Base-by-base conservation (phyloP, 768 basidiomycete genomes). In the Dioszegia crocea region DNA sequence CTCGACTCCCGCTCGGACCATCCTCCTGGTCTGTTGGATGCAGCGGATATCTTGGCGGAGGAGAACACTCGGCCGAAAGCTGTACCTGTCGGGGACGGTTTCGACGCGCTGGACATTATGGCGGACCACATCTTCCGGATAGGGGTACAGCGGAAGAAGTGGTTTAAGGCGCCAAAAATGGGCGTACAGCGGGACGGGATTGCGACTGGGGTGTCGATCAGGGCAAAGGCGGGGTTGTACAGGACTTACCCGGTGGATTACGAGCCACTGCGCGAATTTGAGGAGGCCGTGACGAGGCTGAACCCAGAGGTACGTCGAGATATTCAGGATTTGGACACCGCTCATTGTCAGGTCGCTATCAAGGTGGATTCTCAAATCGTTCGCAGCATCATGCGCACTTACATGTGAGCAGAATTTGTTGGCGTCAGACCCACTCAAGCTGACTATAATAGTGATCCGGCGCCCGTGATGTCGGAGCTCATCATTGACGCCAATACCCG, bases 221-320 rank as follows among this genome's bases (percentile, higher is more conserved):
- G 73, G 44, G 66, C 66, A 17, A 72, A 67, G 51, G 62, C 64
- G n/a, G 73, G 73, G 6, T 40, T 68, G 12, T 67, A 70, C 75
- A 83, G 90, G 27, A 84, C 88, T 36, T 92, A 90, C 70, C 90
- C 90, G 5, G 89, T 90, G 65, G 87, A 91, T 74, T 89, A 89
- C 72, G 81, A 80, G n/a, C 86, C 81, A 68, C 81, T 92, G 33
- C 84, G 82, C 8, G 87, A 88, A 9, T 92, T 92, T 65, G 89
- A 91, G 77, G 85, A 84, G 3, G 89, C 89, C 4, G 82, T 91
- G 31, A 81, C 84, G 21, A 71, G 76, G 31, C 80, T 93, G 60
- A 92, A 92, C 64, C 89, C 91, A 4, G 85, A 89, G 21, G 48
- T 51, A n/a, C 36, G 49, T 36, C 30, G 49, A 19, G 8, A 23